Evolutionary conservation across 2,329 filamentous ascomycete species (phyloP), one percentile per base, ranked within the genome.

Genomic region (Aspergillus spinulosporus): DNA sequence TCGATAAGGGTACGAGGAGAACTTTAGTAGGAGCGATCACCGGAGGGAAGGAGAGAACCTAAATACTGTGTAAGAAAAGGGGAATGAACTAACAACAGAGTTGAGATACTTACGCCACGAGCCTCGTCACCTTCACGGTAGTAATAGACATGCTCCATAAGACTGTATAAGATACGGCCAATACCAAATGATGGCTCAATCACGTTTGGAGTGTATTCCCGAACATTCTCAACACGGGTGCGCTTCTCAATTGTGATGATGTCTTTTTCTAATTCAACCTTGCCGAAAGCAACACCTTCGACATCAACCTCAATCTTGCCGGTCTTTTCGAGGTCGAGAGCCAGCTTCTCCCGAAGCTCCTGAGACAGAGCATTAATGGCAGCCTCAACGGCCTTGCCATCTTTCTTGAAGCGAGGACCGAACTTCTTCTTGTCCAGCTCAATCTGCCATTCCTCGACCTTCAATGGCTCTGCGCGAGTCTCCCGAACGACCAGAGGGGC

Each of bases 111-210:
- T 86, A 93, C 91, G 76, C 89, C 88, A 72, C 92, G 89, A 52
- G 91, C 88, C 73, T 94, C 92, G 64, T 93, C 89, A 60, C 84
- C 87, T 63, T 86, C 87, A 62, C 94, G 89, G 52, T 87, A 90
- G 93, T 94, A 99, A 84, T 92, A 99, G 72, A 84, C 87, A 77
- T 99, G 94, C 80, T 99, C 94, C 71, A 96, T 89, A 68, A 99
- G 79, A 59, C 89, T 87, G 80, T 96, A 97, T 57, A 97, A 80
- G 60, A 97, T 97, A 66, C 93, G 86, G 58, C 93, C 94, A 69
- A 97, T 96, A 81, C 93, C 93, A 68, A 97, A 99, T 0, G 93
- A 97, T 1, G 93, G 94, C 79, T 99, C 94, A 66, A 97, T 95
- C 48, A 96, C 92, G 71, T 97, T 97, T 58, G 93, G 93, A 0